These are phyloP conservation scores for Colletotrichum cuscutae DNA, from an alignment of 2,329 filamentous ascomycete genomes.

Conservation along the genomic window DNA sequence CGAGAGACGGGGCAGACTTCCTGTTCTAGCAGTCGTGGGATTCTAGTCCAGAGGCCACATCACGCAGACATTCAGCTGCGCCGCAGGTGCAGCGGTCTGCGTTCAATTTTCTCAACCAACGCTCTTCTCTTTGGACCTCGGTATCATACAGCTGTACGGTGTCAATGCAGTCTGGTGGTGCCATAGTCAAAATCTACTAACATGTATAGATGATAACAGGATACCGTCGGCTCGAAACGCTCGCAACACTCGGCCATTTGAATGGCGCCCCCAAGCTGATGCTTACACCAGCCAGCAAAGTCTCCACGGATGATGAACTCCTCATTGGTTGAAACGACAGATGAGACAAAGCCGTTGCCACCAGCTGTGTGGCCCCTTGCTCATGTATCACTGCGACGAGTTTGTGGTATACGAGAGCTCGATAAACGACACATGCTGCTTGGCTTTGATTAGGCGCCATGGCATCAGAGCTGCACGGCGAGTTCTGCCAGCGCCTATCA, in stretches of 20 bases:
- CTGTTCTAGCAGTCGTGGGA: slow-evolving; percentile 5
- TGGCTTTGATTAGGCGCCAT: not conserved
- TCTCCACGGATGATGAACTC: not conserved
- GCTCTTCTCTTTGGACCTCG: not conserved
- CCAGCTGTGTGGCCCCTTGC: not conserved
- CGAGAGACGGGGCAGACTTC: slow-evolving; percentile 10
- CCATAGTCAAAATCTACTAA: not conserved
- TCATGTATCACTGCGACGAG: slow-evolving; percentile 8
- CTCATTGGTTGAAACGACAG: not conserved
- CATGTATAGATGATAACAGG: not conserved
- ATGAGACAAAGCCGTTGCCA: not conserved
- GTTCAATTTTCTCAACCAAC: not conserved
- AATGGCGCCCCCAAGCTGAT: not conserved
- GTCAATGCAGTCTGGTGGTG: not conserved
- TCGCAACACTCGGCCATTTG: not conserved
- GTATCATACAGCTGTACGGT: not conserved
- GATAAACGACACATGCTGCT: not conserved
- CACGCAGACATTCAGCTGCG: not conserved
- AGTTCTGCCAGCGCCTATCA: not conserved
- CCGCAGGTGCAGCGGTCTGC: not conserved
- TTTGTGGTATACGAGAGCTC: slow-evolving; percentile 10
- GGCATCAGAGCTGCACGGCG: not conserved
- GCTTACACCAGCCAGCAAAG: not conserved
- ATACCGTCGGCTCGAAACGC: not conserved
- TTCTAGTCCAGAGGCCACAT: not conserved